Evolutionary conservation across 2,329 filamentous ascomycete genomes (phyloP).

Genomic region (Cordyceps farinosa): DNA sequence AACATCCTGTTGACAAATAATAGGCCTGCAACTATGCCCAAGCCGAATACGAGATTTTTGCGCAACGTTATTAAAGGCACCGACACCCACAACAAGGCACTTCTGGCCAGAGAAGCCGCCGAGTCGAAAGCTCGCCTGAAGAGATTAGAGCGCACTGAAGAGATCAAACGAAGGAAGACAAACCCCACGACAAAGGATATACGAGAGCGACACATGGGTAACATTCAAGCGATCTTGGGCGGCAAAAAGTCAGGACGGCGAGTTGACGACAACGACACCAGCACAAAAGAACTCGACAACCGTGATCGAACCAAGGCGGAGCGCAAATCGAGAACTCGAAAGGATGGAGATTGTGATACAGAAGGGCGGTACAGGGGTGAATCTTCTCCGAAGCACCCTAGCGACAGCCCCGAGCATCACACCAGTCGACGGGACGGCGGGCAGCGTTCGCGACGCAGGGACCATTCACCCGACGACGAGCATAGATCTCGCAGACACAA

Average conservation of each 20-base stretch:
- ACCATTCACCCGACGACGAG: background rate
- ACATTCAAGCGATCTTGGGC: conserved; percentile 57
- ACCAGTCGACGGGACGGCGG: background rate
- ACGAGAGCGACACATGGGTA: conserved; percentile 55
- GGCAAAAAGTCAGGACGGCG: conserved; percentile 38
- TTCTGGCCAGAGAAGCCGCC: conserved; percentile 78
- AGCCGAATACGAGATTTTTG: conserved; percentile 88
- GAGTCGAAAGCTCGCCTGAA: conserved; percentile 71
- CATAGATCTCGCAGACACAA: background rate
- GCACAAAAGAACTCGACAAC: conserved; percentile 18
- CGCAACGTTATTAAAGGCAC: conserved; percentile 85
- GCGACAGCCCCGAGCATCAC: background rate
- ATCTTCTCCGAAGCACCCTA: background rate
- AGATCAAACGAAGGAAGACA: conserved; percentile 40
- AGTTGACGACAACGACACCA: conserved; percentile 19
- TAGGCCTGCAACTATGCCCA: conserved; percentile 67
- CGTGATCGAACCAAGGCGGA: conserved; percentile 8
- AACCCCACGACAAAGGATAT: conserved; percentile 50
- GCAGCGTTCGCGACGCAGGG: background rate
- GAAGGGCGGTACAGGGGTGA: background rate
- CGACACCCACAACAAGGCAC: conserved; percentile 80
- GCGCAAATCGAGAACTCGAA: background rate
- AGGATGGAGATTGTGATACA: background rate
- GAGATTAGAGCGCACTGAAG: conserved; percentile 50
- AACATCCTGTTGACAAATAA: conserved; percentile 22